Conservation (phyloP, 2,329 filamentous ascomycete species). For the Paracamarosporium sp. region DNA sequence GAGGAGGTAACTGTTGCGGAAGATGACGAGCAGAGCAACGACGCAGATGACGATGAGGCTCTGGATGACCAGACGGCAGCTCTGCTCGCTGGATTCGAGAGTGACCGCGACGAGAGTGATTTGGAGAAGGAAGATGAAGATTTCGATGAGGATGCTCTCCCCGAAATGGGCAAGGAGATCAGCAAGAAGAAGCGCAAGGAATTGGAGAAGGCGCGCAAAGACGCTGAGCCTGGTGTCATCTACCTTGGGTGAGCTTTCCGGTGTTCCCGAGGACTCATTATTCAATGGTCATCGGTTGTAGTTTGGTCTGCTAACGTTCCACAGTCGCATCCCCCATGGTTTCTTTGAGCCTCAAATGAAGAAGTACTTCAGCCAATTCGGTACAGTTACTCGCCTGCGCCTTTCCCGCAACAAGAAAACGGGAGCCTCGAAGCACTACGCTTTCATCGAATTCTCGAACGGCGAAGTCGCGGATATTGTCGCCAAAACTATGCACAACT, state of each 20-base stretch:
- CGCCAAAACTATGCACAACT: slow-evolving; percentile 96
- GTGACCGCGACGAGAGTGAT: slow-evolving; percentile 51
- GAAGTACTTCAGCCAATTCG: slow-evolving; percentile 93
- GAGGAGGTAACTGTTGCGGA: slow-evolving; percentile 17
- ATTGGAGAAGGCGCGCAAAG: slow-evolving; percentile 59
- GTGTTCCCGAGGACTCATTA: neutral
- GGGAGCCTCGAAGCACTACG: slow-evolving; percentile 90
- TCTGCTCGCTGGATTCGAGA: slow-evolving; percentile 59
- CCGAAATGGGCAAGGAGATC: slow-evolving; percentile 33
- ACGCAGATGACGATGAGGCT: slow-evolving; percentile 40
- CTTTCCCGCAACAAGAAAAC: slow-evolving; percentile 92
- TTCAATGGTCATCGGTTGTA: neutral
- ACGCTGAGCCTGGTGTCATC: slow-evolving; percentile 74
- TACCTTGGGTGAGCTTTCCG: slow-evolving; percentile 72
- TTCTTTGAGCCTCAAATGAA: slow-evolving; percentile 98
- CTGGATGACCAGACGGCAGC: slow-evolving; percentile 58
- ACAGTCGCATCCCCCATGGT: slow-evolving; percentile 81
- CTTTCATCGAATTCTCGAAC: slow-evolving; percentile 86
- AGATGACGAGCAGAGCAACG: slow-evolving; percentile 22
- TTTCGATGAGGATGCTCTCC: slow-evolving; percentile 46
- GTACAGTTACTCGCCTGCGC: slow-evolving; percentile 77
- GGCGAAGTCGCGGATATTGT: slow-evolving; percentile 87
- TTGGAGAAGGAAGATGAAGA: slow-evolving; percentile 46
- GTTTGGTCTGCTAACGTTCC: slow-evolving; percentile 5
- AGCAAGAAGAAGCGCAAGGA: slow-evolving; percentile 43